These are phyloP conservation scores for Gastroboletus turbinatus DNA, from an alignment of 1,284 basidiomycete species.

Conservation along the genomic window DNA sequence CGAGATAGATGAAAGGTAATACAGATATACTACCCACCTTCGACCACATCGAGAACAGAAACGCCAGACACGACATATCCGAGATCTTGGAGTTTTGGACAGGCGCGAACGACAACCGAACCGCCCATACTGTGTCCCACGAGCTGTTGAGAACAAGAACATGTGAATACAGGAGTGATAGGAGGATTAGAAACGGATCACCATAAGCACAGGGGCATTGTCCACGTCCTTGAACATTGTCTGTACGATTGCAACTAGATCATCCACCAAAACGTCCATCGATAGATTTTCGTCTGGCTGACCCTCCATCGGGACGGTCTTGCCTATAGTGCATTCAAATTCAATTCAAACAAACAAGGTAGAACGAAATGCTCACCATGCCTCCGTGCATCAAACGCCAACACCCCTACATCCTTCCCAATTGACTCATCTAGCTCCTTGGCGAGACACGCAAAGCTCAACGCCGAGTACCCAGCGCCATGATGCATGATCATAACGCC, in stretches of 20 bases:
- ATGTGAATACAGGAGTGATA: background rate
- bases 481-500: slow-evolving; percentile 88
- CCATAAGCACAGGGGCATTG: slow-evolving; percentile 70
- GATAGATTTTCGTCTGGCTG: slow-evolving; percentile 66
- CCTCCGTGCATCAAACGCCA: slow-evolving; percentile 83
- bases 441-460: slow-evolving; percentile 89
- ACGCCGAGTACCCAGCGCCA: slow-evolving; percentile 87
- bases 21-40: slow-evolving; percentile 54
- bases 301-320: slow-evolving; percentile 47
- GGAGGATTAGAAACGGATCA: slow-evolving; percentile 31
- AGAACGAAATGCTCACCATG: slow-evolving; percentile 65
- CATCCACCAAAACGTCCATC: slow-evolving; percentile 66
- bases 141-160: slow-evolving; percentile 46
- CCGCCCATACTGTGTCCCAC: slow-evolving; percentile 93
- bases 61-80: slow-evolving; percentile 81
- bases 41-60: slow-evolving; percentile 92
- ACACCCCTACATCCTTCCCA: slow-evolving; percentile 77
- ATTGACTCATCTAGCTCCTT: slow-evolving; percentile 66
- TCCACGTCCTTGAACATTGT: slow-evolving; percentile 67
- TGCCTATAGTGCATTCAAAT: slow-evolving; percentile 46
- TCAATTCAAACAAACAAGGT: background rate
- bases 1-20: background rate
- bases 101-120: slow-evolving; percentile 76
- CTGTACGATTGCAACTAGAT: slow-evolving; percentile 68
- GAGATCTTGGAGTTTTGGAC: slow-evolving; percentile 61